Conservation (phyloP, 225 moss, liverwort and hornwort species). For the Pleurozium schreberi region DNA sequence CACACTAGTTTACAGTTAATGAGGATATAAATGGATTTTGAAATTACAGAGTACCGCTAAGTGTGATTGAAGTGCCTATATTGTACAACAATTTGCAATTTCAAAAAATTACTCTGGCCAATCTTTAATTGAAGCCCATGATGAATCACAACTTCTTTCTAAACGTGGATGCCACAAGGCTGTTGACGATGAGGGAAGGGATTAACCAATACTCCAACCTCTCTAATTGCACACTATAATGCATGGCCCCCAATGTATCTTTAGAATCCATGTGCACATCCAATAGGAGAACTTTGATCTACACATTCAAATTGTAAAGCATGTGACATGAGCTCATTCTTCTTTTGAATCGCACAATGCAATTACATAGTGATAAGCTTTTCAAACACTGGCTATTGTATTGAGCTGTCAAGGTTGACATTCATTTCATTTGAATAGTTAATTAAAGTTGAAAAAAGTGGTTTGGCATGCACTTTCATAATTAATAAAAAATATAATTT, state of each 20-base stretch:
- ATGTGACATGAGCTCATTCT: no score
- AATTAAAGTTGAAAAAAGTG: neutral
- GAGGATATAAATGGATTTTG: neutral
- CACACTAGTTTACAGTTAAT: neutral
- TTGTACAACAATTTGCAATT: neutral
- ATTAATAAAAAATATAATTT: neutral
- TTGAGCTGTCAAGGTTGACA: rapidly evolving
- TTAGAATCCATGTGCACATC: neutral
- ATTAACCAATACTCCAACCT: neutral
- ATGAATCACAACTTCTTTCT: no score
- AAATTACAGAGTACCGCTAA: neutral
- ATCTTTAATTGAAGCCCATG: neutral
- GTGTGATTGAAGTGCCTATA: neutral
- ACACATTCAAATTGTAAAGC: no score
- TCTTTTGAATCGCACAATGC: neutral
- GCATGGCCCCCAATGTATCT: neutral
- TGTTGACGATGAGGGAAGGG: neutral
- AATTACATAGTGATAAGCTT: neutral
- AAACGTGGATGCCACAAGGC: no score
- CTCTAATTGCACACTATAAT: neutral
- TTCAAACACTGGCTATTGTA: neutral
- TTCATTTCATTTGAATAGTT: neutral
- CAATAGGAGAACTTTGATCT: neutral
- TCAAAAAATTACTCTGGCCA: no score
- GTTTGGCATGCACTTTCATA: rapidly evolving